Percentiles rank a stretch among this genome's conserved stretches.
Evolutionary conservation across 331 rosid genomes (phyloP).

Genomic region (Quercus lobata): DNA sequence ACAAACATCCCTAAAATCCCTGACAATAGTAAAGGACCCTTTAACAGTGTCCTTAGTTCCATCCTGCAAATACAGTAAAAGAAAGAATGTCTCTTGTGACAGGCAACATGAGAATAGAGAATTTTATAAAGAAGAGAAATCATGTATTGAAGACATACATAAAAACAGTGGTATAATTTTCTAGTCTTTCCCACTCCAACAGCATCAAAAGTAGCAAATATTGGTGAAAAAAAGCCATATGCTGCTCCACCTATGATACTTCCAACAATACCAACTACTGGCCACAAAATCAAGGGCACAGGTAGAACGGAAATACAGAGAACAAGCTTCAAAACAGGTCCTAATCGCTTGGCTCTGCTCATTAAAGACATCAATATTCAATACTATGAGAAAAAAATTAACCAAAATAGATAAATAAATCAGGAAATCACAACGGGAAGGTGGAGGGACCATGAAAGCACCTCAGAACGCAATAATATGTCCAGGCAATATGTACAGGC

Average conservation of each 20-base stretch:
- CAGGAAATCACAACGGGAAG: background rate
- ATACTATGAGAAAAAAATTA: conserved; percentile 12
- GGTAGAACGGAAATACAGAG: conserved; percentile 70
- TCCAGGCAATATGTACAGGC: conserved; percentile 65
- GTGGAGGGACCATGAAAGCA: conserved; percentile 26
- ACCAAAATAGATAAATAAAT: conserved; percentile 2
- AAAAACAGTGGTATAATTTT: conserved; percentile 57
- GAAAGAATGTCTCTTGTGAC: conserved; percentile 18
- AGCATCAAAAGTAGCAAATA: conserved; percentile 77
- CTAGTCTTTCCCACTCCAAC: conserved; percentile 79
- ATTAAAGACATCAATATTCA: conserved; percentile 20
- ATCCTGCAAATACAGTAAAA: conserved; percentile 52
- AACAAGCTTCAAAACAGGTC: conserved; percentile 72
- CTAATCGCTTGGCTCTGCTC: conserved; percentile 67
- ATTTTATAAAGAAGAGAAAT: conserved; percentile 3
- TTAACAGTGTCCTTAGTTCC: conserved; percentile 71
- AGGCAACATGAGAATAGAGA: conserved; percentile 16
- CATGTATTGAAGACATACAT: conserved; percentile 46
- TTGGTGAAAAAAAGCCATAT: conserved; percentile 70
- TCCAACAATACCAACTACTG: conserved; percentile 66
- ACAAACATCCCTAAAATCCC: conserved; percentile 70
- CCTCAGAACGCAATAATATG: conserved; percentile 77
- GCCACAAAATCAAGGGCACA: conserved; percentile 55
- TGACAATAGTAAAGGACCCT: conserved; percentile 57
- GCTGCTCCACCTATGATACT: conserved; percentile 83